Evolutionary conservation across 805 yeast genomes (phyloP), one percentile per base, ranked within the genome.

Genomic region (Kazachstania bromeliacearum): DNA sequence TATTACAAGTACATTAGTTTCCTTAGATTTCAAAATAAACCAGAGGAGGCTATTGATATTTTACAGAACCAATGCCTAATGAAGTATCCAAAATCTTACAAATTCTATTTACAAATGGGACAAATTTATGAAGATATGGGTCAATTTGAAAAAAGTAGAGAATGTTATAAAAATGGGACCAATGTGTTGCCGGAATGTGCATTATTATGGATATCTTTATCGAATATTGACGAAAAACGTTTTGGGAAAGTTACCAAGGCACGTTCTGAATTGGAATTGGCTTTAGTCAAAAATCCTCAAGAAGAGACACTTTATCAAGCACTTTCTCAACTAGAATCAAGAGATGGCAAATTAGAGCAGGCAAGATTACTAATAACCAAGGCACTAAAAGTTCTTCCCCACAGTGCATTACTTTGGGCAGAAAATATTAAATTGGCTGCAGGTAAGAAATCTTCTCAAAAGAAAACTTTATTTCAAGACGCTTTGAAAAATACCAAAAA

Each of bases 261-360:
- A 0, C 70, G 95, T 41, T 77, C 95, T 0, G 63, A 71, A 1
- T 57, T 87, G 16, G 96, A 85, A 46, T 61, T 74, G 18, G 92
- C 82, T 0, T 53, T 82, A 6, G 43, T 75, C 12, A 62, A 64
- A 18, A 71, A 69, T 37, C 73, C 78, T 0, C 48, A 59, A 5
- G 59, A 60, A 26, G 82, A 73, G 21, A 35, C 39, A n/a, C 46
- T 88, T 2, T 77, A 84, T 77, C 47, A 66, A 6, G 78, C 70
- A 14, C 71, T 74, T 43, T 64, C 82, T 12, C 47, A 63, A 16
- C 58, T 87, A 27, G 96, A 88, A 51, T 50, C 57, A 23, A 40
- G 68, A 18, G 56, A 64, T 4, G 64, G 70, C 0, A 77, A 79
- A 41, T 22, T 49, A 7, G 53, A 61, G 1, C 77, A 75, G 33